Evolutionary conservation across 1,139 yeast species (phyloP).

Genomic region (Debaryomyces robertsiae): DNA sequence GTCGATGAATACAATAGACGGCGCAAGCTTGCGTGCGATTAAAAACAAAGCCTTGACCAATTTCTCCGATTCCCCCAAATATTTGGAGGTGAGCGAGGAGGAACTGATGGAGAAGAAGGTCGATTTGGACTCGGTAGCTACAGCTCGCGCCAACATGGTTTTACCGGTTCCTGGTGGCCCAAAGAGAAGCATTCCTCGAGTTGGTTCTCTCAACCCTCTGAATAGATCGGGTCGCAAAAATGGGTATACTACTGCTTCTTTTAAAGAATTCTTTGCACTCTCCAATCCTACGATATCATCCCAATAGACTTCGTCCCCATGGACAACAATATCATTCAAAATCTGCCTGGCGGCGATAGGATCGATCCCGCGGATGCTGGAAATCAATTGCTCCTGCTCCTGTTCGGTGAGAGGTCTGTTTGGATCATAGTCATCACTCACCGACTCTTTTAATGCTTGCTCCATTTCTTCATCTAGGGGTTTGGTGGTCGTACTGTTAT

Average conservation of each 20-base stretch:
- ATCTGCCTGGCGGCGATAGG: constrained; percentile 59
- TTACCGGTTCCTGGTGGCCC: constrained; percentile 99
- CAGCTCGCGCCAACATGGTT: constrained; percentile 96
- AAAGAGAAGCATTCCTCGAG: constrained; percentile 91
- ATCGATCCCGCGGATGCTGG: constrained; percentile 45
- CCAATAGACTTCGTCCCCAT: constrained; percentile 97
- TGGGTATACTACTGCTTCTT: constrained; percentile 97
- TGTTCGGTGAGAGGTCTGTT: constrained; percentile 49
- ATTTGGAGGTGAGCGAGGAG: constrained; percentile 88
- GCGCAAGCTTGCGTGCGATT: constrained; percentile 84
- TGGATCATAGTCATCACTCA: constrained; percentile 17
- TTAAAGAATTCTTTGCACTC: constrained; percentile 82
- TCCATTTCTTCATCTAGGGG: constrained; percentile 17
- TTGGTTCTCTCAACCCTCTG: constrained; percentile 91
- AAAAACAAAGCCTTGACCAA: constrained; percentile 86
- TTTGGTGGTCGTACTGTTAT: constrained; percentile 16
- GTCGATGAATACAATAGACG: constrained; percentile 93
- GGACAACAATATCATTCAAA: constrained; percentile 85
- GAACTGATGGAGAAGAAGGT: constrained; percentile 94
- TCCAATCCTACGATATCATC: constrained; percentile 95
- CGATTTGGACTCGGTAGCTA: constrained; percentile 93
- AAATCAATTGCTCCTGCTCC: constrained; percentile 60
- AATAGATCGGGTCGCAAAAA: constrained; percentile 92
- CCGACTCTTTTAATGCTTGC: constrained; percentile 10
- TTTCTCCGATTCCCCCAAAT: constrained; percentile 92